These are phyloP conservation scores for Cruciata laevipes DNA, from an alignment of 257 asterid genomes.

Conservation along the genomic window DNA sequence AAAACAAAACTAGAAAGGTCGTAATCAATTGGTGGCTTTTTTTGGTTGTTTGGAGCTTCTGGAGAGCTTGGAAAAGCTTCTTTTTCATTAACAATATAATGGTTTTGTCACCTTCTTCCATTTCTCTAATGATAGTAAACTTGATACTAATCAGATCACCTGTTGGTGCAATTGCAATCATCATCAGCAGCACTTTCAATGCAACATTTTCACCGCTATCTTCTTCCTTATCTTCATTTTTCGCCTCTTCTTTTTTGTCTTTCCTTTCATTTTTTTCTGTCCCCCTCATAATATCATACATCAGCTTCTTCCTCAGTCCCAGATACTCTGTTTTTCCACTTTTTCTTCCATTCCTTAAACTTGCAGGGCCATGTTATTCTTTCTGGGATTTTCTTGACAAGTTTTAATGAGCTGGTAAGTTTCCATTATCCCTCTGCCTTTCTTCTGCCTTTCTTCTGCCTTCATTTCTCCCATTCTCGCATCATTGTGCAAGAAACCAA, in stretches of 20 bases:
- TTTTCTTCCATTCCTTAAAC: not conserved
- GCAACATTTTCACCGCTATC: not conserved
- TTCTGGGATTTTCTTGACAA: not conserved
- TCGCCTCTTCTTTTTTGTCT: conserved; percentile 7
- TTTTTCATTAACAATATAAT: not conserved
- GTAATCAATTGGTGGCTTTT: conserved; percentile 12
- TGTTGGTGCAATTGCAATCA: conserved; percentile 2
- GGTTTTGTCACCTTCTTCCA: conserved; percentile 24
- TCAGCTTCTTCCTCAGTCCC: not conserved
- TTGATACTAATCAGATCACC: conserved; percentile 2
- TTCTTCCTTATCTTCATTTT: conserved; percentile 15
- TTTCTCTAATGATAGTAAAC: conserved; percentile 9
- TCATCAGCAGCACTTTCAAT: conserved; percentile 13
- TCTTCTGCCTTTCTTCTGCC: not conserved
- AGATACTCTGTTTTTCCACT: not conserved
- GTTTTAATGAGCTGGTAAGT: not conserved
- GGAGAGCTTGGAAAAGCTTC: conserved; percentile 1
- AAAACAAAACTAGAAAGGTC: conserved; percentile 13
- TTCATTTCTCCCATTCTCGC: not conserved
- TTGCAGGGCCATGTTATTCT: not conserved
- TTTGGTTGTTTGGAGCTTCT: conserved; percentile 24
- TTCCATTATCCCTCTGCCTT: not conserved
- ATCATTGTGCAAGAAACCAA: not conserved
- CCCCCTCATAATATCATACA: not conserved
- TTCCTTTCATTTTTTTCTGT: conserved; percentile 6